Evolutionary conservation across 1,284 basidiomycete genomes (phyloP), one percentile per base, ranked within the genome.

Genomic region (Trichosporon sp.): DNA sequence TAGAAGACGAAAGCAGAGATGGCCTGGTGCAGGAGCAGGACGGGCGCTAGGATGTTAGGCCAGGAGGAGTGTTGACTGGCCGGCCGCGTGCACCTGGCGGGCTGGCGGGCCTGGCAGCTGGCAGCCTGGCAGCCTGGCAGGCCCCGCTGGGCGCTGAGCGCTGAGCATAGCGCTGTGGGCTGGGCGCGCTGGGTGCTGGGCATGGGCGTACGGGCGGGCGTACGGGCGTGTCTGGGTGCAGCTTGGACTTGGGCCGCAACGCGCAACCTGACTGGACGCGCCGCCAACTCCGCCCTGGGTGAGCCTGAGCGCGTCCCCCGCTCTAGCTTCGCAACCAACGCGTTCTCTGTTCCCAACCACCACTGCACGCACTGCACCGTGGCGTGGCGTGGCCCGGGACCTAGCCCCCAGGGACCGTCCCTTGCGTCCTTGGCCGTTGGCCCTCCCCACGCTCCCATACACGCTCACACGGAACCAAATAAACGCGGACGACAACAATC

Each of bases 221-320:
- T 32, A 27, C 34, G 60, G 29, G 60, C 23, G 51, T 56, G 23
- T 27, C 25, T 27, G 51, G 6, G 23, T 60, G 56, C 27, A 32
- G 27, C 9, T 18, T 13, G 53, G 53, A 31, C 25, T n/a, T 42
- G 38, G 51, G 25, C 51, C 51, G 51, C 53, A 18, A 58, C 53
- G 53, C 53, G 53, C 27, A 31, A 29, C 27, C 56, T 60, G 56
- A 60, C 56, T 60, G 56, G 56, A 60, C 56, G 56, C 56, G 56
- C 27, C 29, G n/a, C n/a, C n/a, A n/a, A n/a, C n/a, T n/a, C n/a
- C n/a, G 56, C 56, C 56, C 56, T 60, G 56, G 12, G 23, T 27
- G 51, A 56, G 51, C 51, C 51, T 31, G 56, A 29, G 56, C 56
- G 27, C 56, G 56, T 60, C 29, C 29, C 29, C 56, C 29, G 27